Evolutionary conservation across 1,139 yeast species (phyloP), one percentile per base, ranked within the genome.

Genomic region (Groenewaldozyma sp.): DNA sequence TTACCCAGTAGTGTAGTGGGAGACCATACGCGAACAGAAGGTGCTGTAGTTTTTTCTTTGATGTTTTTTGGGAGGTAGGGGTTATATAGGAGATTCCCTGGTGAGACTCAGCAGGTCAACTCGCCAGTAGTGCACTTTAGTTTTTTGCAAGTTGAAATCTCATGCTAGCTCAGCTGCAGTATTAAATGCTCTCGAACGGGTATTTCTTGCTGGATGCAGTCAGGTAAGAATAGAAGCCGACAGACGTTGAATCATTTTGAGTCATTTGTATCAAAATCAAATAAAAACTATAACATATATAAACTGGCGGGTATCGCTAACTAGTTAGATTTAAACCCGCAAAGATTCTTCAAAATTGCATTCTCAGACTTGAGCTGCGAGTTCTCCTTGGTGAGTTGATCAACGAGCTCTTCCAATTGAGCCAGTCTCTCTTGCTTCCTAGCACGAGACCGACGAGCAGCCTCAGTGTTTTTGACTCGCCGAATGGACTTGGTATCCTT

Each of bases 401-500:
- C 84, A 43, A 88, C 94, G 58, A 75, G 75, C 24, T 64, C 74
- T 63, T 88, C 96, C 60, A 88, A 69, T 58, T 84, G 94, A 44
- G 63, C 58, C 84, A 88, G 82, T 62, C 94, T 74, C 61, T 82
- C 86, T 76, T 82, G 78, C 66, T 87, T 86, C 64, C 95, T 78
- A 31, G 95, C 95, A 53, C 97, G 74, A 34, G 96, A 86, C 59
- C 96, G 74, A 63, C 97, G 78, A 13, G 97, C 97, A 45, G 97
- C 96, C 61, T 87, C 95, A 19, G 97, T 88, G 70, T 88, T 88
- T 62, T 88, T 78, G 31, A 96, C 96, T 56, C 98, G 78, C 62
- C 88, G 84, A 55, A 82, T 58, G 39, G 86, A 74, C 43, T 72
- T 73, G 14, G 82, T 76, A 62, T 87, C 95, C 39, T 60, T 62